phyloP scores from a whole-genome alignment of 179 eudicot genomes.

The Drosera spatulata region DNA sequence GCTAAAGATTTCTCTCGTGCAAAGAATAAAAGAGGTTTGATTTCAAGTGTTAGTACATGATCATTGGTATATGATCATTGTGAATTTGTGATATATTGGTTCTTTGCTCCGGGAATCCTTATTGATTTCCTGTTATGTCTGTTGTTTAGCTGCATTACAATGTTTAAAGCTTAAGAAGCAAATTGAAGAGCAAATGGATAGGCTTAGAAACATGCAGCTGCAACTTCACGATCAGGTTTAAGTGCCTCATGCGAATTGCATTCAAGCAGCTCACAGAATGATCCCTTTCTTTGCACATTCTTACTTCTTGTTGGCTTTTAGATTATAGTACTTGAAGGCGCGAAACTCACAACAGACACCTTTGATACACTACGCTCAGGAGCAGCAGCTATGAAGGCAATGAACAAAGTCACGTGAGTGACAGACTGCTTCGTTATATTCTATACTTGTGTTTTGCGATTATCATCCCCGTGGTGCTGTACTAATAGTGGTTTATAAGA shows the following conservation, averaged over 20 bases:
- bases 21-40: conserved; percentile 76
- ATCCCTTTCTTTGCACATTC: not conserved
- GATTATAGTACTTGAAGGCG: conserved; percentile 91
- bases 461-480: too few relatives aligned
- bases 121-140: conserved; percentile 5
- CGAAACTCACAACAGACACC: conserved; percentile 90
- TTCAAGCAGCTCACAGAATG: not conserved
- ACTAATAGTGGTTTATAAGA: too few relatives aligned
- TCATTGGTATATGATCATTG: too few relatives aligned
- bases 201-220: conserved; percentile 37
- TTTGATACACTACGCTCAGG: conserved; percentile 88
- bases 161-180: conserved; percentile 34
- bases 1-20: conserved; percentile 68
- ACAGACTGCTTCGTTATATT: not conserved
- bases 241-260: not conserved
- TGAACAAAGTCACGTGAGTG: conserved; percentile 89
- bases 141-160: conserved; percentile 25
- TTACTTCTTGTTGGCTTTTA: conserved; percentile 11
- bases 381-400: conserved; percentile 86
- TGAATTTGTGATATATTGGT: too few relatives aligned
- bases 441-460: too few relatives aligned
- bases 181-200: conserved; percentile 34
- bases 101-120: not conserved
- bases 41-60: not conserved
- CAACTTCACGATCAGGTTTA: conserved; percentile 37